phyloP scores from a whole-genome alignment of 1,284 basidiomycete species.

The Trichosporon sp. region DNA sequence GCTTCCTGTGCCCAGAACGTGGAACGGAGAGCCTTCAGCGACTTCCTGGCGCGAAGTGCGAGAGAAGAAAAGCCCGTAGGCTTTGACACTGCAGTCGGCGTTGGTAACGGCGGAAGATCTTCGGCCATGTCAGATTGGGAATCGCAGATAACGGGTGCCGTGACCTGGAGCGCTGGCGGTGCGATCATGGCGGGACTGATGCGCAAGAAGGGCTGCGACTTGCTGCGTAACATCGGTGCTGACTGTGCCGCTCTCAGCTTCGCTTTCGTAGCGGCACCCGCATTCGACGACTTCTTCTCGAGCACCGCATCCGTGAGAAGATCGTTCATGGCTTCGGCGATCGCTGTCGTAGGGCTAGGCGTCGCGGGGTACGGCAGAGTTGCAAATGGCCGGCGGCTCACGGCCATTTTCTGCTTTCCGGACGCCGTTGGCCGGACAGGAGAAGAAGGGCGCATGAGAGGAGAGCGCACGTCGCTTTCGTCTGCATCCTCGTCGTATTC shows the following conservation, averaged over 20 bases:
- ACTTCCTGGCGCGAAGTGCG: constrained; percentile 30
- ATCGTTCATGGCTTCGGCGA: not conserved
- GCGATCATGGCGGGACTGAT: constrained; percentile 30
- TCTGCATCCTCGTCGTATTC: constrained; percentile 18
- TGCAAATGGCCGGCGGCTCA: not conserved
- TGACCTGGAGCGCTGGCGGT: constrained; percentile 27
- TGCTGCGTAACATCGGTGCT: constrained; percentile 4
- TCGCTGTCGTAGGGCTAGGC: not conserved
- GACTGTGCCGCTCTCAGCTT: constrained; percentile 13
- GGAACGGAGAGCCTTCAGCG: constrained; percentile 31
- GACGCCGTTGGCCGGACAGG: not conserved
- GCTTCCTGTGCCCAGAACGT: constrained; percentile 18
- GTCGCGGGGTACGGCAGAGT: not conserved
- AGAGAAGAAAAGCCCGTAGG: constrained; percentile 17
- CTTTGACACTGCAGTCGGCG: constrained; percentile 8
- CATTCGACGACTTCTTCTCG: not conserved
- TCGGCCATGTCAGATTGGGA: constrained; percentile 37
- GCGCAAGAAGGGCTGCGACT: constrained; percentile 12
- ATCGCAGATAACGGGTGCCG: constrained; percentile 42
- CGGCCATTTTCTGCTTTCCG: not conserved
- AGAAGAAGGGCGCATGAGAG: no score
- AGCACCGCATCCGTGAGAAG: not conserved
- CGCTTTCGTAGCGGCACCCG: not conserved
- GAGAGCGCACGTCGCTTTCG: not conserved
- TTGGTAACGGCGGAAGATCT: constrained; percentile 41